Conservation (phyloP, 805 yeast species). For the Starmerella davenportii region DNA sequence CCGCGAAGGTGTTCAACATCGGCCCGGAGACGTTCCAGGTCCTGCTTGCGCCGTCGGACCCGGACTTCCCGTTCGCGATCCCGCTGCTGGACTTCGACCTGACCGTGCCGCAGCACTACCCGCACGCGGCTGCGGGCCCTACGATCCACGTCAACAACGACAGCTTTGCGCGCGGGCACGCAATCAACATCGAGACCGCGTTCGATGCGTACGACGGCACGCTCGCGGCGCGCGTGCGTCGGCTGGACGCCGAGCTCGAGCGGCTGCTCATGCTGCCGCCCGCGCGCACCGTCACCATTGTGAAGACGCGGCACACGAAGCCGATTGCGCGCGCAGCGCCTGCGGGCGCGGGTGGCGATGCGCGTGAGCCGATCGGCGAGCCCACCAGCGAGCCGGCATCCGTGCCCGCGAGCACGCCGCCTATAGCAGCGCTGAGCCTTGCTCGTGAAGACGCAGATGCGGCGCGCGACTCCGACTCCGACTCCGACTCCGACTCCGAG, state of each 20-base stretch:
- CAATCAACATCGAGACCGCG: conserved; percentile 50
- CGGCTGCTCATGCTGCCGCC: conserved; percentile 40
- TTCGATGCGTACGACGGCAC: conserved; percentile 28
- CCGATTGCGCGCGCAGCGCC: background rate
- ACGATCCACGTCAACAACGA: conserved; percentile 33
- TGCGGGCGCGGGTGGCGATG: background rate
- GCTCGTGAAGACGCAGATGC: background rate
- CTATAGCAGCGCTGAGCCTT: background rate
- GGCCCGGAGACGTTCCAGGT: conserved; percentile 13
- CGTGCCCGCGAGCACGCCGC: background rate
- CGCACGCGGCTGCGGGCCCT: conserved; percentile 21
- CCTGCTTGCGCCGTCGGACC: conserved; percentile 37
- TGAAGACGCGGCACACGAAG: conserved; percentile 13
- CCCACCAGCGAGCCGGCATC: background rate
- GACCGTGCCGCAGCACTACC: conserved; percentile 39
- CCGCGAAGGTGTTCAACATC: conserved; percentile 8
- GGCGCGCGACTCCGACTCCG: conserved; percentile 3
- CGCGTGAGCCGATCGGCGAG: background rate
- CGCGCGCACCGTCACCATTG: conserved; percentile 43
- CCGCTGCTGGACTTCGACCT: conserved; percentile 35
- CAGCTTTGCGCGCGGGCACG: conserved; percentile 52
- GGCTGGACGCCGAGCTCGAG: conserved; percentile 44
- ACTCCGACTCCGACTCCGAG: conserved; percentile 4
- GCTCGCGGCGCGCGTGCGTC: conserved; percentile 35
- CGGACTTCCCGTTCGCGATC: conserved; percentile 54